phyloP scores from a whole-genome alignment of 2,329 filamentous ascomycete species.

The Corinectria fuckeliana region DNA sequence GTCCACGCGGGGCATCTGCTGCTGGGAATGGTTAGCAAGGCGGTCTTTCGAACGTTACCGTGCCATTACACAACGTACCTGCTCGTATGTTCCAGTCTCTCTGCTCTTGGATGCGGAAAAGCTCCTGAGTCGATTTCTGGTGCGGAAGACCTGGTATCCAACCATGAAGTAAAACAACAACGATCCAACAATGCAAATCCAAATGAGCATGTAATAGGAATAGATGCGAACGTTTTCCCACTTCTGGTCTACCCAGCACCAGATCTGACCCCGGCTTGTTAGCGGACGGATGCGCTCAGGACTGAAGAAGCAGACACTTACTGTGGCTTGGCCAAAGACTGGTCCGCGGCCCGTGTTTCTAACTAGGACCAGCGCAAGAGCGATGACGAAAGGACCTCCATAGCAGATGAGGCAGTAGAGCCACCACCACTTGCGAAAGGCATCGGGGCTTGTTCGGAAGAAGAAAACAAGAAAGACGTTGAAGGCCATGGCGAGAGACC shows the following conservation, averaged over 20 bases:
- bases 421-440: constrained; percentile 76
- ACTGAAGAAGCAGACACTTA: constrained; percentile 41
- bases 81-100: constrained; percentile 41
- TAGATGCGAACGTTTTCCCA: constrained; percentile 66
- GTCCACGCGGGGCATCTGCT: constrained; percentile 31
- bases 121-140: constrained; percentile 62
- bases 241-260: constrained; percentile 65
- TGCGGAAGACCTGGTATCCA: constrained; percentile 65
- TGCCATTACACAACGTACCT: constrained; percentile 36
- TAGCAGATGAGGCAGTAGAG: constrained; percentile 75
- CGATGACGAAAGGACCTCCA: constrained; percentile 72
- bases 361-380: constrained; percentile 69
- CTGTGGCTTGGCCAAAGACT: constrained; percentile 64
- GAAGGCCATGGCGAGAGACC: constrained; percentile 82
- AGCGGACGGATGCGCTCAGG: not conserved
- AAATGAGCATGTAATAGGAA: constrained; percentile 67
- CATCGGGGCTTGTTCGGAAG: constrained; percentile 65
- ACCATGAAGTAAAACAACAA: constrained; percentile 62
- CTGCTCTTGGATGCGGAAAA: constrained; percentile 49
- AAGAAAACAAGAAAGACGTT: constrained; percentile 79
- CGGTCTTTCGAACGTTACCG: not conserved
- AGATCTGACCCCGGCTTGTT: constrained; percentile 52
- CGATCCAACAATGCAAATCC: constrained; percentile 64
- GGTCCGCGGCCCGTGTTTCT: constrained; percentile 44
- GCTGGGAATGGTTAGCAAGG: not conserved